A percentile compares a stretch with the other conserved stretches of the same genome.
phyloP scores from a whole-genome alignment of 2,329 filamentous ascomycete species.

The Passalora sequoiae region DNA sequence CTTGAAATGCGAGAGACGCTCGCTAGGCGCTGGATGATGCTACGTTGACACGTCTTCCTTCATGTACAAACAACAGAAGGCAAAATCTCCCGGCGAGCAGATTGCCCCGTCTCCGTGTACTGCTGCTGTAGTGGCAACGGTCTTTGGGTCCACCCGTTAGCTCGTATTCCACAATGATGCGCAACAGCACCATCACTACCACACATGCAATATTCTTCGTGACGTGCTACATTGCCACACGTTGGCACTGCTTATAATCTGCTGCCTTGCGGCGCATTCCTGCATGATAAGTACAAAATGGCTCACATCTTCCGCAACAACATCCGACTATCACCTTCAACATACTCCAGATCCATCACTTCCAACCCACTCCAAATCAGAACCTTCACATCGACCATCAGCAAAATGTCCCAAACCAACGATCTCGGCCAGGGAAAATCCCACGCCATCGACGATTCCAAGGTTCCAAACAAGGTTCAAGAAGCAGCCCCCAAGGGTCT shows the following conservation, averaged over 20 bases:
- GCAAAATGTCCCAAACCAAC: constrained; percentile 1
- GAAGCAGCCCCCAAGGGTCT: constrained; percentile 2
- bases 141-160: too few relatives aligned
- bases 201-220: not conserved
- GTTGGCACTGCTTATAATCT: not conserved
- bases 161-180: constrained; percentile 3
- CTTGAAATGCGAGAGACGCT: too few relatives aligned
- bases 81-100: too few relatives aligned
- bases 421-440: constrained; percentile 2
- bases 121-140: too few relatives aligned
- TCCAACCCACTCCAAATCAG: not conserved
- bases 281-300: not conserved
- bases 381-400: not conserved
- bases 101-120: too few relatives aligned
- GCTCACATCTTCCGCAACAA: not conserved
- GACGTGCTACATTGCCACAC: constrained; percentile 4
- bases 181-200: not conserved
- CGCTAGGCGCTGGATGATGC: too few relatives aligned
- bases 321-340: not conserved
- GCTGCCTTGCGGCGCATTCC: not conserved
- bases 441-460: not conserved
- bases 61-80: too few relatives aligned
- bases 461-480: not conserved
- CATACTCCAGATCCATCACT: not conserved
- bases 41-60: too few relatives aligned